A percentile compares a stretch with the other conserved stretches of the same genome.
phyloP scores from a whole-genome alignment of 805 yeast species.

The Nakazawaea ernobii region DNA sequence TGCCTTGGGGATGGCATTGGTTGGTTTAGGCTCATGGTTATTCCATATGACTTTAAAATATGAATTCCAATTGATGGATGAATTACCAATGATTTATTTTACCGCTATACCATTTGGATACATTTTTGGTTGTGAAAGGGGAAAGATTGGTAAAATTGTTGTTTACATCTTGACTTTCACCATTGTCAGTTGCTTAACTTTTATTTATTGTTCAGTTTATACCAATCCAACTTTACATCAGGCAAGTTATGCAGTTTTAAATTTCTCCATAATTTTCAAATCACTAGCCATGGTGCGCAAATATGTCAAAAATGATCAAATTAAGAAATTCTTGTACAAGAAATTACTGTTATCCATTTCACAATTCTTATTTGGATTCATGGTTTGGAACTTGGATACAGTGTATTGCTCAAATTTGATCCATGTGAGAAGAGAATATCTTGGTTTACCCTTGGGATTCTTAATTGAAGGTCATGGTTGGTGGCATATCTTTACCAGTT shows the following conservation, averaged over 20 bases:
- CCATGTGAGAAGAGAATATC: constrained; percentile 44
- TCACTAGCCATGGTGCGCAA: constrained; percentile 44
- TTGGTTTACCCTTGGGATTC: constrained; percentile 81
- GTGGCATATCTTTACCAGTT: constrained; percentile 87
- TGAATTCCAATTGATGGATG: constrained; percentile 84
- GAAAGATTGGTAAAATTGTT: neutral
- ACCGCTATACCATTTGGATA: constrained; percentile 76
- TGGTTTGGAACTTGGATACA: constrained; percentile 82
- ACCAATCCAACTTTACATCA: constrained; percentile 85
- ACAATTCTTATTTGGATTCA: constrained; percentile 64
- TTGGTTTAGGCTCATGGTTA: constrained; percentile 89
- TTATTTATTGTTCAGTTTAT: constrained; percentile 45
- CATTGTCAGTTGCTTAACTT: constrained; percentile 46
- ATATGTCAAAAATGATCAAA: constrained; percentile 45
- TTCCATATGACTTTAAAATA: constrained; percentile 92
- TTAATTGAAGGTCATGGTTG: constrained; percentile 87
- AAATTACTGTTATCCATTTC: constrained; percentile 56
- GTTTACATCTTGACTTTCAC: constrained; percentile 15
- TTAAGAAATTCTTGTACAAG: constrained; percentile 42
- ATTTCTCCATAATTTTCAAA: constrained; percentile 56
- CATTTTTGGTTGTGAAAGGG: constrained; percentile 20
- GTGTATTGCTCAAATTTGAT: constrained; percentile 64
- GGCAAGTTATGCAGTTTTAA: constrained; percentile 70
- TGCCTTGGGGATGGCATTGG: constrained; percentile 72
- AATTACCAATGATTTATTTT: constrained; percentile 93